These are phyloP conservation scores for Euphorbia peplus DNA, from an alignment of 345 rosid species.

Conservation along the genomic window DNA sequence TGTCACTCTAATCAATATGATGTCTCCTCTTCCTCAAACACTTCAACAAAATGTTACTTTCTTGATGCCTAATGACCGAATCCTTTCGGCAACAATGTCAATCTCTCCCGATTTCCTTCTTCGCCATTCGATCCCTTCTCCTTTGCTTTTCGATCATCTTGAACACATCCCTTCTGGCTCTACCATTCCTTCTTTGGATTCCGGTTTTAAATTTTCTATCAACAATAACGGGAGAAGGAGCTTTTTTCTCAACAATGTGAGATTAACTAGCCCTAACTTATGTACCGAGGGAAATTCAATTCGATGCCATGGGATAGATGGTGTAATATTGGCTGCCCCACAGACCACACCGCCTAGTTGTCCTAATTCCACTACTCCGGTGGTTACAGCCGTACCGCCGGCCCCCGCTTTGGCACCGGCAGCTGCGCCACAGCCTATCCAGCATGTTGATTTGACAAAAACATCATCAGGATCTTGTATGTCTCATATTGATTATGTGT, in stretches of 20 bases:
- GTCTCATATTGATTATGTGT: not conserved
- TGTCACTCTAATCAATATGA: conserved; percentile 70
- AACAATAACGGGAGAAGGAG: conserved; percentile 49
- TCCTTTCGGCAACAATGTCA: conserved; percentile 37
- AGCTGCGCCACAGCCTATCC: conserved; percentile 19
- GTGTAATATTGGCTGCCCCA: conserved; percentile 34
- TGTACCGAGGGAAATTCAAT: conserved; percentile 59
- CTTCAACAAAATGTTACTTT: conserved; percentile 49
- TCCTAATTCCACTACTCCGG: conserved; percentile 23
- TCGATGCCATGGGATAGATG: conserved; percentile 74
- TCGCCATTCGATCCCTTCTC: conserved; percentile 69
- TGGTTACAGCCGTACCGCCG: not conserved
- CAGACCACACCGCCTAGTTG: conserved; percentile 27
- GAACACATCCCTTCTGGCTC: conserved; percentile 57
- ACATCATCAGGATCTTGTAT: conserved; percentile 16
- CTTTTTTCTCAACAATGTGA: conserved; percentile 58
- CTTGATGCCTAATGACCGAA: conserved; percentile 70
- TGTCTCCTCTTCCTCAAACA: conserved; percentile 36
- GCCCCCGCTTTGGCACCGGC: conserved; percentile 1
- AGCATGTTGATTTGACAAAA: not conserved
- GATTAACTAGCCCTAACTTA: conserved; percentile 52
- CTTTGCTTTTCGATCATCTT: conserved; percentile 63
- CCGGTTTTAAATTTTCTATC: conserved; percentile 44
- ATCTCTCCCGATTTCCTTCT: conserved; percentile 51
- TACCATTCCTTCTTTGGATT: conserved; percentile 46